A percentile compares a stretch with the other conserved stretches of the same genome.
Evolutionary conservation across 2,329 filamentous ascomycete species (phyloP).

Genomic region (Chrysosporium keratinophilum): DNA sequence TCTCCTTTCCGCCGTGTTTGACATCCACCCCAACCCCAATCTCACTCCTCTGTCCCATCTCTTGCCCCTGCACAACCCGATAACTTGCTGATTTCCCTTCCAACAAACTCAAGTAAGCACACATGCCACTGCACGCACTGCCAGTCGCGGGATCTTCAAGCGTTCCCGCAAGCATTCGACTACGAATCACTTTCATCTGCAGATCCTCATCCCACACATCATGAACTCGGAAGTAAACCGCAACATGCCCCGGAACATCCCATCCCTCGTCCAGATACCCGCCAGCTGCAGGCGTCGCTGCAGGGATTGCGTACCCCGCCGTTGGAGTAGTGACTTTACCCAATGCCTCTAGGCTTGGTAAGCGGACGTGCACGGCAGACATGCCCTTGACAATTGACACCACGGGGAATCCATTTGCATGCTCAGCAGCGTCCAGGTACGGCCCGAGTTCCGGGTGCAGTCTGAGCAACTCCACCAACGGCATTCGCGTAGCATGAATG

Average conservation of each 20-base stretch:
- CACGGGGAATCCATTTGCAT: conserved; percentile 35
- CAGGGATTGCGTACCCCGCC: conserved; percentile 16
- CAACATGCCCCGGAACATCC: conserved; percentile 22
- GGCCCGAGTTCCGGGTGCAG: conserved; percentile 20
- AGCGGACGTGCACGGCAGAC: conserved; percentile 37
- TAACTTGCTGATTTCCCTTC: conserved; percentile 21
- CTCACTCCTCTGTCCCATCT: conserved; percentile 43
- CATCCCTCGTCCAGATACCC: conserved; percentile 20
- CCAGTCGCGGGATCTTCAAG: conserved; percentile 44
- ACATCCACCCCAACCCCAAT: conserved; percentile 39
- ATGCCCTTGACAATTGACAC: conserved; percentile 63
- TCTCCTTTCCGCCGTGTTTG: conserved; percentile 21
- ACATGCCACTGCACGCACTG: conserved; percentile 40
- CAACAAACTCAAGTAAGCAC: conserved; percentile 35
- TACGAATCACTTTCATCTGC: conserved; percentile 21
- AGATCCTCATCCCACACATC: conserved; percentile 18
- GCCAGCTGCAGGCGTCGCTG: conserved; percentile 16
- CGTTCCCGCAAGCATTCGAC: conserved; percentile 24
- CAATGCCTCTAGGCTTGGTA: conserved; percentile 52
- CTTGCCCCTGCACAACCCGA: conserved; percentile 40
- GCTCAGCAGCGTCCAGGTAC: conserved; percentile 16
- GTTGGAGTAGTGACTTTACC: conserved; percentile 25
- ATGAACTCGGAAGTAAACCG: conserved; percentile 25
- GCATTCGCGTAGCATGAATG: conserved; percentile 41
- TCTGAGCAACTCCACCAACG: conserved; percentile 20